Evolutionary conservation across 495 filamentous ascomycete genomes (phyloP).

Genomic region (Eremomyces bilateralis): DNA sequence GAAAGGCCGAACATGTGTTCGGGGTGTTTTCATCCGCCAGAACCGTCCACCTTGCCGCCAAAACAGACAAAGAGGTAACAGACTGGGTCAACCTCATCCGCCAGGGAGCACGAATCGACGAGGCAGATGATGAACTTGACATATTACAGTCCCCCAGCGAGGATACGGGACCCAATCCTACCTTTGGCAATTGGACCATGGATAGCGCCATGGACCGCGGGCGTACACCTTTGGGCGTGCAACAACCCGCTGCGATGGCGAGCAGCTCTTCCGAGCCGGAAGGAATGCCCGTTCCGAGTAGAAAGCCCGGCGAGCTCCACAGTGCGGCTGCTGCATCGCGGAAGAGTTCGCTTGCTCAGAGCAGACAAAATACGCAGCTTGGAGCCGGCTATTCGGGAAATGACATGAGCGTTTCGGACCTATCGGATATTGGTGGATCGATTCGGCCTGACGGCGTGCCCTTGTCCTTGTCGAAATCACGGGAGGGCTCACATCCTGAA

Average conservation of each 20-base stretch:
- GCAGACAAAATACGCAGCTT: constrained; percentile 24
- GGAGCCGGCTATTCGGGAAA: constrained; percentile 64
- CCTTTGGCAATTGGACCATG: too few species aligned
- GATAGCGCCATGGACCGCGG: background rate
- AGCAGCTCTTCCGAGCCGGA: constrained; percentile 1
- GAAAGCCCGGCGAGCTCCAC: constrained; percentile 3
- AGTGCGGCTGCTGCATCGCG: too few species aligned
- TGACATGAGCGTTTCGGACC: constrained; percentile 74
- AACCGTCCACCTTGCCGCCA: constrained; percentile 75
- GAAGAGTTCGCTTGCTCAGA: too few species aligned
- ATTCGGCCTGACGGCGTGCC: background rate
- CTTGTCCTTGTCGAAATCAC: background rate
- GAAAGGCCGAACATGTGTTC: constrained; percentile 59
- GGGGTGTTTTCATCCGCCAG: constrained; percentile 80
- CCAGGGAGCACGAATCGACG: constrained; percentile 56
- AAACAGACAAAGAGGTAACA: constrained; percentile 48
- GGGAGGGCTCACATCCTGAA: constrained; percentile 6
- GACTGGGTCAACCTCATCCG: constrained; percentile 78
- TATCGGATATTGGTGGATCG: constrained; percentile 41
- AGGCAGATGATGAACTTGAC: constrained; percentile 66
- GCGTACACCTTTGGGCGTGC: too few species aligned
- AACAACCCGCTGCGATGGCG: constrained; percentile 5
- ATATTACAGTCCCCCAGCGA: constrained; percentile 23
- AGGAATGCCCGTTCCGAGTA: too few species aligned
- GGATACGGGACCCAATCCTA: constrained; percentile 3